A percentile compares a stretch with the other conserved stretches of the same genome.
Conservation (phyloP, 2,329 filamentous ascomycete species). For the Sordariomycetes sp. region DNA sequence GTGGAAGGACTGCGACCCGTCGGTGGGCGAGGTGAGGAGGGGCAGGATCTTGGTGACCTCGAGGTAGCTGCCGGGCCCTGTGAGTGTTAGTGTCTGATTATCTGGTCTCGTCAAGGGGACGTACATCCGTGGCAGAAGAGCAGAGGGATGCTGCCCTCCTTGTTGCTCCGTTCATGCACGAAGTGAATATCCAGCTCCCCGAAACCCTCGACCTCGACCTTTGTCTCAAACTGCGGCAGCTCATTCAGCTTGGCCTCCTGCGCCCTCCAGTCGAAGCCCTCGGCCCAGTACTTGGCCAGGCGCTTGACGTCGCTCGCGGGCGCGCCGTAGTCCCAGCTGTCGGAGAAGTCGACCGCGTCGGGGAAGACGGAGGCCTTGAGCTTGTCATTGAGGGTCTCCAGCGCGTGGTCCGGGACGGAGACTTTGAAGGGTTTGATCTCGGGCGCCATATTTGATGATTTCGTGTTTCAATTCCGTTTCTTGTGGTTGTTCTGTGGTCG, state of each 20-base stretch:
- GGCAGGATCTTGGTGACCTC: slow-evolving; percentile 56
- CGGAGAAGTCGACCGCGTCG: slow-evolving; percentile 18
- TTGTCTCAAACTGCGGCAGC: slow-evolving; percentile 47
- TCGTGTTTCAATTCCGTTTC: no score
- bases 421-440: slow-evolving; percentile 24
- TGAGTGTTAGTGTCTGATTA: neutral
- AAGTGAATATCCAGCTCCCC: slow-evolving; percentile 54
- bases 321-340: slow-evolving; percentile 21
- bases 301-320: slow-evolving; percentile 21
- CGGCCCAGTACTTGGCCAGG: slow-evolving; percentile 23
- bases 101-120: neutral
- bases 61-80: slow-evolving; percentile 58
- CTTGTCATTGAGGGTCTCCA: slow-evolving; percentile 20
- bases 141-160: slow-evolving; percentile 48
- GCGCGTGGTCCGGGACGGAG: slow-evolving; percentile 17
- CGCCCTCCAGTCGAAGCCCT: slow-evolving; percentile 53
- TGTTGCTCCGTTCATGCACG: slow-evolving; percentile 45
- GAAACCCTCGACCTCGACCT: slow-evolving; percentile 46
- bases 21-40: slow-evolving; percentile 23
- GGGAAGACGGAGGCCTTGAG: slow-evolving; percentile 19
- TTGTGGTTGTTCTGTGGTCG: no score
- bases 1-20: slow-evolving; percentile 39
- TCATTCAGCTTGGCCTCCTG: slow-evolving; percentile 49
- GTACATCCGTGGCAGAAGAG: slow-evolving; percentile 59
- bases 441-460: no score